Evolutionary conservation across 768 basidiomycete genomes (phyloP), one percentile per base, ranked within the genome.

Genomic region (Dentipellis fragilis): DNA sequence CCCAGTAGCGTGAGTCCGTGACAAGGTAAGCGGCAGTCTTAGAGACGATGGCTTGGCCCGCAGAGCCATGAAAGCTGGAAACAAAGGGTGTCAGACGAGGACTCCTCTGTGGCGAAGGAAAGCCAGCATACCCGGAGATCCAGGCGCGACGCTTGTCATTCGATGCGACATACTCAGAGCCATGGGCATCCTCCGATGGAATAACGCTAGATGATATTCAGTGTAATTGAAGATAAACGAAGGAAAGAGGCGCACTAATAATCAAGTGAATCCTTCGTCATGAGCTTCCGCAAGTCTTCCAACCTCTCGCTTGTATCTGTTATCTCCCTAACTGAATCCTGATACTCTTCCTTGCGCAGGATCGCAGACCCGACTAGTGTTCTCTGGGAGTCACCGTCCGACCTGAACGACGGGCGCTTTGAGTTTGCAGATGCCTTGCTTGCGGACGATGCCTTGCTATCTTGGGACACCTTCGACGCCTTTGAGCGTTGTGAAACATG

Each of bases 1-100:
- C 62, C 87, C 88, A 93, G 64, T 93, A 93, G 12, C 89, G 79
- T 10, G 90, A 85, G 66, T 93, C 89, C 17, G 82, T 83, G 59
- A 91, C 72, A 46, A 92, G 73, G 63, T 89, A 90, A 8, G 90
- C 90, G 8, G 76, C 70, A 6, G 73, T 75, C 64, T 73, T 73
- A 3, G 87, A 83, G 29, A 92, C 68, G 47, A 93, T 77, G 10
- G 85, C 89, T 57, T 81, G 73, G 14, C 89, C 90, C 21, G 83
- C 80, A 36, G 81, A 80, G 36, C 84, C 84, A 17, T 79, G 72
- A 60, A 85, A 85, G 38, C 82, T 84, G 54, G 38, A 54, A 37
- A 38, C 34, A 37, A 34, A 16, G 14, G 12, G 48, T 38, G 16
- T 37, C 47, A 58, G 19, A 49, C 50, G 8, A 54, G 5, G 29